These are phyloP conservation scores for Neurospora sublineolata DNA, from an alignment of 495 filamentous ascomycete genomes.

Conservation along the genomic window DNA sequence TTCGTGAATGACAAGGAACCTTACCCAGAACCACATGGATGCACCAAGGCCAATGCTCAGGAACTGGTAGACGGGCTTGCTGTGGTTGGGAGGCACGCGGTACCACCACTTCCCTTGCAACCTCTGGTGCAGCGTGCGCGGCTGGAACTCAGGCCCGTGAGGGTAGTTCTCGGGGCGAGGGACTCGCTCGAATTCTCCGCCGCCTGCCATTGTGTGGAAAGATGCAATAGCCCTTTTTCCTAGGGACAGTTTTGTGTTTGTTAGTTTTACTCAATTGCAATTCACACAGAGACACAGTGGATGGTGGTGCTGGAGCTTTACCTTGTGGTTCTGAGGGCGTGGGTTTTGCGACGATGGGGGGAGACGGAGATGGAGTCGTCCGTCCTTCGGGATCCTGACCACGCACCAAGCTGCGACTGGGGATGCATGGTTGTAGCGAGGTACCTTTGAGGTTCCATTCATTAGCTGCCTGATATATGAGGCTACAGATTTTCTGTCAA, in stretches of 20 bases:
- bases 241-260: no score
- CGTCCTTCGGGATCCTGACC: not conserved
- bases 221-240: no score
- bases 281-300: not conserved
- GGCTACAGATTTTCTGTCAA: not conserved
- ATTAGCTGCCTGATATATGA: not conserved
- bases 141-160: not conserved
- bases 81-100: slow-evolving; percentile 26
- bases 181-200: not conserved
- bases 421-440: not conserved
- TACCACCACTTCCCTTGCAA: not conserved
- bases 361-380: not conserved
- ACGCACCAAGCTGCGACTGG: not conserved
- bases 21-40: slow-evolving; percentile 98
- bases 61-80: slow-evolving; percentile 68
- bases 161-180: not conserved
- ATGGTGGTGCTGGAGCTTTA: not conserved
- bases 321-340: not conserved
- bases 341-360: not conserved
- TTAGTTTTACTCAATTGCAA: not conserved
- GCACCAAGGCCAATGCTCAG: slow-evolving; percentile 78
- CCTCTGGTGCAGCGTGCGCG: not conserved
- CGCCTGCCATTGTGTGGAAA: not conserved
- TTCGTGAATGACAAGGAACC: slow-evolving; percentile 15
- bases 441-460: not conserved